Evolutionary conservation across 768 basidiomycete species (phyloP).

Genomic region (Lentinula sp.): DNA sequence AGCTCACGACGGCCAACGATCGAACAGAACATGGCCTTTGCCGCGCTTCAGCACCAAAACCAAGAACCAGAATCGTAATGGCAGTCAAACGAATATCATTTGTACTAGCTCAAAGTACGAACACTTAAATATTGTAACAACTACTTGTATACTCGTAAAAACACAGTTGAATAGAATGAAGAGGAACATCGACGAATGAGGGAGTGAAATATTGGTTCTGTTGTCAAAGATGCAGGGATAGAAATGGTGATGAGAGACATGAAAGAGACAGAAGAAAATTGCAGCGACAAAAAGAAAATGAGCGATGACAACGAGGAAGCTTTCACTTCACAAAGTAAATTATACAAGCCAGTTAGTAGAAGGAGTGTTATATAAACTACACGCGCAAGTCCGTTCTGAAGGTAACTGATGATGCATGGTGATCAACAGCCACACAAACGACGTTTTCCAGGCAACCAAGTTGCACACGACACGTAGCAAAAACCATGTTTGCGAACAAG

Average conservation of each 20-base stretch:
- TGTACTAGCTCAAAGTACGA: not conserved
- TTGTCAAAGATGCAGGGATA: not conserved
- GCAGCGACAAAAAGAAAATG: not conserved
- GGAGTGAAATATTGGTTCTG: conserved; percentile 3
- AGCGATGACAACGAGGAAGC: not conserved
- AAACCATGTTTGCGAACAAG: conserved; percentile 3
- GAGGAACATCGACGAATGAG: conserved; percentile 11
- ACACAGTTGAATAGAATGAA: conserved; percentile 12
- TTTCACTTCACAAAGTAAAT: conserved; percentile 5
- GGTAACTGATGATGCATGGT: conserved; percentile 1
- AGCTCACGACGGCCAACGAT: conserved; percentile 57
- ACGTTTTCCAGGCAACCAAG: not conserved
- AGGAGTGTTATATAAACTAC: conserved; percentile 4
- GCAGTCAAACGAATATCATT: conserved; percentile 7
- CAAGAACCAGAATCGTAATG: conserved; percentile 11
- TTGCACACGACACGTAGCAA: conserved; percentile 2
- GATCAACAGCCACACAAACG: conserved; percentile 7
- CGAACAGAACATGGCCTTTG: conserved; percentile 84
- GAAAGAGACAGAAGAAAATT: conserved; percentile 4
- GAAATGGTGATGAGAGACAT: conserved; percentile 12
- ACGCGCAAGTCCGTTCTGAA: conserved; percentile 4
- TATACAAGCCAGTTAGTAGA: conserved; percentile 5
- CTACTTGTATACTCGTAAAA: conserved; percentile 15
- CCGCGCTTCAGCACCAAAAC: conserved; percentile 48
- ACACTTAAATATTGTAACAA: conserved; percentile 13